Conservation (phyloP, 2,329 filamentous ascomycete species). For the Aspergillus japonicus region DNA sequence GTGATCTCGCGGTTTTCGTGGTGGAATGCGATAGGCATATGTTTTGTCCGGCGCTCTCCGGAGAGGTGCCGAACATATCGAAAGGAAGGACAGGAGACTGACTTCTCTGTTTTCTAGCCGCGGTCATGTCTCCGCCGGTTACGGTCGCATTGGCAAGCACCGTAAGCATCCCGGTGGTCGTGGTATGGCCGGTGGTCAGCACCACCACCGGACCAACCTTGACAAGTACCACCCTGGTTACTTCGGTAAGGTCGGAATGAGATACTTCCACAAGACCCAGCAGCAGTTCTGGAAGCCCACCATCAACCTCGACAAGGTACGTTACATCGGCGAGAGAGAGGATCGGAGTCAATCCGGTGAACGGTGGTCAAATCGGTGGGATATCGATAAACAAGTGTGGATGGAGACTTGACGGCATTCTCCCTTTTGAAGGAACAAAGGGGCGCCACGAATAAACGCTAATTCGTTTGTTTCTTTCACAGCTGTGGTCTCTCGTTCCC, state of each 20-base stretch:
- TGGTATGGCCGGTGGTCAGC: conserved; percentile 96
- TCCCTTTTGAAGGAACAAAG: no score
- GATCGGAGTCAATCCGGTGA: neutral
- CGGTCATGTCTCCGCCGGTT: conserved; percentile 96
- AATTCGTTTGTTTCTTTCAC: conserved; percentile 25
- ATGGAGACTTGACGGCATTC: no score
- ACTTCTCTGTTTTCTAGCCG: conserved; percentile 57
- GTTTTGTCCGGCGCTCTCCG: neutral
- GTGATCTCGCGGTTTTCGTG: conserved; percentile 9
- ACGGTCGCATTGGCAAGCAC: conserved; percentile 99
- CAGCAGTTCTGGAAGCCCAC: conserved; percentile 98
- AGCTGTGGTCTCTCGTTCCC: conserved; percentile 96
- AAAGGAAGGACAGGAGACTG: conserved; percentile 13
- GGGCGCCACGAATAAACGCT: conserved; percentile 10
- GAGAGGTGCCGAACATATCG: neutral
- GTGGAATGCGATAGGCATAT: conserved; percentile 13
- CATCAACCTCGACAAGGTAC: conserved; percentile 98
- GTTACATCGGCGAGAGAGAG: conserved; percentile 26
- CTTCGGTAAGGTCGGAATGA: conserved; percentile 96
- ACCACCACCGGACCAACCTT: conserved; percentile 94
- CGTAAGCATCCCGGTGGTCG: conserved; percentile 81
- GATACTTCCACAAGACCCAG: conserved; percentile 93
- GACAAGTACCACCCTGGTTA: conserved; percentile 98
- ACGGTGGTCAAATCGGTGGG: neutral
- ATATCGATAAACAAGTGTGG: neutral